Base-by-base conservation (phyloP, 2,329 filamentous ascomycete species). In the Monilinia fructicola region DNA sequence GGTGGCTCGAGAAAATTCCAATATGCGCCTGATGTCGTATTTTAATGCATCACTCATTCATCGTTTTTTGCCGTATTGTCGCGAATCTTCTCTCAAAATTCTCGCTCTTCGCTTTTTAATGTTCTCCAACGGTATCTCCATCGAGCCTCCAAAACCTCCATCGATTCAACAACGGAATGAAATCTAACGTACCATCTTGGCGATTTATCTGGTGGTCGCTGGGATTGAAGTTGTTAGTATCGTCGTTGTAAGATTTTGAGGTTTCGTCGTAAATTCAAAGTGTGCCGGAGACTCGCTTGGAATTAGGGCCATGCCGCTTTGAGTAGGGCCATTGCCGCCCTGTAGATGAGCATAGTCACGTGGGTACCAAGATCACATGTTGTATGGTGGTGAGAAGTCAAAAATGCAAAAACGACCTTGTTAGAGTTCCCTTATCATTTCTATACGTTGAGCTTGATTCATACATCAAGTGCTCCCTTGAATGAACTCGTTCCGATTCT, bases 101-200 rank as follows among this genome's bases (percentile, higher is more conserved):
- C n/a, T 40, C 16, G 12, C 26, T 46, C 28, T 38, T 52, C 56
- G 31, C 38, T 65, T 46, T 54, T 64, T 44, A n/a, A 35, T 26
- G 28, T 6, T 60, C 53, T 26, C 54, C 42, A 48, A 18, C 35
- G 4, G 7, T 26, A 31, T 38, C 40, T 26, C n/a, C 44, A 50
- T 35, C 44, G 28, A 50, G 38, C 2, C 46, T 9, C 21, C 10
- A 26, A 18, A n/a, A 16, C n/a, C 31, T 5, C 4, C 23, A 42
- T 42, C 31, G 38, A 63, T 54, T 61, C 40, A 58, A 54, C 23
- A 44, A 46, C 23, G 28, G 35, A 42, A 58, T 31, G n/a, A 64
- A 50, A 67, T 67, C 46, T 59, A 60, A 72, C 71, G 26, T 71
- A 72, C 70, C 71, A 72, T 72, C 66, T 71, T 72, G 70, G 68